Conservation (phyloP, 202 grass and related monocot species). For the Alloteropsis angusta region DNA sequence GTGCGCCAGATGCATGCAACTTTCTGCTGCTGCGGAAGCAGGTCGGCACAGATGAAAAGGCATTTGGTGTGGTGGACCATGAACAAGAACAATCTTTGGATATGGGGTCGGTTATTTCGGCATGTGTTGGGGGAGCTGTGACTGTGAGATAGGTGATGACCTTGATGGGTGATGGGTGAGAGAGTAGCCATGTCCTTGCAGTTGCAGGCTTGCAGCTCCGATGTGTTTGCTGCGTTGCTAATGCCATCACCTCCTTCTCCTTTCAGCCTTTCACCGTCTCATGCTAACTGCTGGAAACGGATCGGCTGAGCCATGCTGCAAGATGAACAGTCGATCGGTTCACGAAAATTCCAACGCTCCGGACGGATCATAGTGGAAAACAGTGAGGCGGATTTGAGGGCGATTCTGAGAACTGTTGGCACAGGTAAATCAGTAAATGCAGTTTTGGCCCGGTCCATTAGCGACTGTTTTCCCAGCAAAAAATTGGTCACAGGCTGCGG, state of each 20-base stretch:
- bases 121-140: background rate
- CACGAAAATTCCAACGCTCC: background rate
- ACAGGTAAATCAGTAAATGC: background rate
- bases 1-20: constrained; percentile 6
- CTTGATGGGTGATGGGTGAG: background rate
- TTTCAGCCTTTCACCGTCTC: background rate
- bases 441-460: background rate
- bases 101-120: background rate
- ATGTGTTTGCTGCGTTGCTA: constrained; percentile 2
- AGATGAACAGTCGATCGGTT: background rate
- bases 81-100: constrained; percentile 20
- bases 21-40: constrained; percentile 25
- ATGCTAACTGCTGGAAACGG: background rate
- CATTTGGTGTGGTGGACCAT: too few species aligned
- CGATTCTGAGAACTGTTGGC: background rate
- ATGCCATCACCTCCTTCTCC: background rate
- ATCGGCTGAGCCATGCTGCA: background rate
- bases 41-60: background rate
- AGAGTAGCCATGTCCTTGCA: background rate
- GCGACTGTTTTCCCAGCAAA: background rate
- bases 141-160: background rate
- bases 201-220: background rate
- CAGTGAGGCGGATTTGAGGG: background rate
- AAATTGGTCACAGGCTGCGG: too few species aligned
- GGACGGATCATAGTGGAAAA: background rate